Base-by-base conservation (phyloP, 129 eudicot species). In the Flaveria brownii region DNA sequence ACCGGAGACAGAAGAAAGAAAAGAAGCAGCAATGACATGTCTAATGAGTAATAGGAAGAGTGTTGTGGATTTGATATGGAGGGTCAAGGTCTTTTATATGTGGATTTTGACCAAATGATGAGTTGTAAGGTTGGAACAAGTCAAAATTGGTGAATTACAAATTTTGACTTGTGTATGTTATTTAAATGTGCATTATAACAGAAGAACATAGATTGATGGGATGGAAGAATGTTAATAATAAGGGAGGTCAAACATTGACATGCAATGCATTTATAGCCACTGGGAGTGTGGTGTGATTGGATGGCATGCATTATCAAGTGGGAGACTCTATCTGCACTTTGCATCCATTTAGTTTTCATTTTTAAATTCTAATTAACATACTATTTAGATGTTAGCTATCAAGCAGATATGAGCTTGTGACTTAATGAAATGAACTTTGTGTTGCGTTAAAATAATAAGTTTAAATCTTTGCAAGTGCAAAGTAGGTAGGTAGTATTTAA, bases 21-120 rank as follows among this genome's bases (percentile, higher is more conserved):
- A 67, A 88, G 47, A 49, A 80, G 70, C 7, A 70, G 50, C 52
- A 75, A 4, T 63, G 69, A 42, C 84, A 83, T 80, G 9, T 25
- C 33, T 73, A 50, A 57, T 61, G 30, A 42, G 47, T 15, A 39
- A 77, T 28, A 13, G n/a, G 54, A 42, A 25, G 18, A 14, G 61
- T 8, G 18, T 10, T 63, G 54, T 72, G 13, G 49, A 61, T 63
- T 50, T 63, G 50, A 49, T n/a, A 17, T 50, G 47, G 73, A 20
- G 9, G 60, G 46, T 63, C 12, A 63, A 51, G 36, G 56, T 77
- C 73, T 72, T 51, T 63, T 63, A 73, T 42, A 42, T 17, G 45
- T 54, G 49, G 61, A 56, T 7, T 68, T n/a, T 56, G 68, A 68
- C 75, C 45, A 55, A 61, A 45, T 62, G 78, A 16, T 36, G 47